Evolutionary conservation across 345 rosid genomes (phyloP).

Genomic region (Cardiospermum halicacabum): DNA sequence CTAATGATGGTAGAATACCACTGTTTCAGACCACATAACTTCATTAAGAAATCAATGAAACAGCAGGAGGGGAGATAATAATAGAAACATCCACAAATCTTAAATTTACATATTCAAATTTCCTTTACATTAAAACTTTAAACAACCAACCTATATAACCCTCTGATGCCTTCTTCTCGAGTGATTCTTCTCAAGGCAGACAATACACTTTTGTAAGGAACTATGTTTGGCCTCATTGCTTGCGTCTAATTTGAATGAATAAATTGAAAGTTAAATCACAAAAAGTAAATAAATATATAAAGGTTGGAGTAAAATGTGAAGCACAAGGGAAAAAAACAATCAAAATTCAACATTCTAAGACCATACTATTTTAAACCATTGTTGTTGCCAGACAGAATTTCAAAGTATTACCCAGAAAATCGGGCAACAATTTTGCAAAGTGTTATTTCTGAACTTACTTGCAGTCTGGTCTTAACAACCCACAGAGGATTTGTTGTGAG

Average conservation of each 20-base stretch:
- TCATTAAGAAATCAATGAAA: slow-evolving; percentile 2
- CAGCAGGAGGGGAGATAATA: background rate
- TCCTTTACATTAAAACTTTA: background rate
- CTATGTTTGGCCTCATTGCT: slow-evolving; percentile 66
- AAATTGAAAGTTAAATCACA: slow-evolving; percentile 5
- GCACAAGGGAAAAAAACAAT: background rate
- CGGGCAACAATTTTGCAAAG: background rate
- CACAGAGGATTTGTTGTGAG: slow-evolving; percentile 86
- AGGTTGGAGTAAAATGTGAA: background rate
- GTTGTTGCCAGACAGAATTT: background rate
- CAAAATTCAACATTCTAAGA: background rate
- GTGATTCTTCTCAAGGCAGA: slow-evolving; percentile 79
- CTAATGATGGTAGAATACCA: slow-evolving; percentile 88
- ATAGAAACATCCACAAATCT: background rate
- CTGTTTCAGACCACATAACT: slow-evolving; percentile 43
- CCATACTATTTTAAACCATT: background rate
- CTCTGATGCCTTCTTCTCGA: slow-evolving; percentile 83
- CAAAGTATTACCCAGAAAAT: background rate
- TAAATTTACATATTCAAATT: background rate
- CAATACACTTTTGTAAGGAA: slow-evolving; percentile 71
- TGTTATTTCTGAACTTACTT: slow-evolving; percentile 40
- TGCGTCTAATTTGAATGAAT: slow-evolving; percentile 45
- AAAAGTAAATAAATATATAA: too few species aligned
- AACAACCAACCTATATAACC: slow-evolving; percentile 74
- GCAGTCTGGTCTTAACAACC: slow-evolving; percentile 98